Percentiles rank a stretch among this genome's conserved stretches.
Evolutionary conservation across 2,329 filamentous ascomycete genomes (phyloP).

Genomic region (Celoporthe dispersa): DNA sequence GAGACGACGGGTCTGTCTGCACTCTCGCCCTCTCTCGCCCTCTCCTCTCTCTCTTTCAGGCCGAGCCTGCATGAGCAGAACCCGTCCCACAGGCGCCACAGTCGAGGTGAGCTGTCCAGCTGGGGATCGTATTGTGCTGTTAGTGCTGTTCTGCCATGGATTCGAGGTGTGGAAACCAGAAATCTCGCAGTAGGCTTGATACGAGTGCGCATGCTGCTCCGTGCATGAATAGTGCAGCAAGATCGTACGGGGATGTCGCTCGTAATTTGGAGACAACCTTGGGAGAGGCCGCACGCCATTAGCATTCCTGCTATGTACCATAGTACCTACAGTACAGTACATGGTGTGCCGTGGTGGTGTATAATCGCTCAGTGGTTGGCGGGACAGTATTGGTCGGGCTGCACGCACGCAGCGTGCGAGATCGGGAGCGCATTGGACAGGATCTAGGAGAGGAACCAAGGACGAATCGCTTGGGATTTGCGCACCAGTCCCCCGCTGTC

Average conservation of each 20-base stretch:
- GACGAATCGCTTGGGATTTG: slow-evolving; percentile 25
- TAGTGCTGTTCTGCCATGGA: slow-evolving; percentile 6
- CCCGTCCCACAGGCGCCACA: slow-evolving; percentile 11
- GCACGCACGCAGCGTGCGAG: slow-evolving; percentile 24
- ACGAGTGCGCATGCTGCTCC: slow-evolving; percentile 27
- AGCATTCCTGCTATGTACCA: slow-evolving; percentile 8
- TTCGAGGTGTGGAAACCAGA: slow-evolving; percentile 20
- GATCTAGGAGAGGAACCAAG: slow-evolving; percentile 18
- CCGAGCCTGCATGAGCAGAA: background rate
- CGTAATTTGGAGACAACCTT: slow-evolving; percentile 30
- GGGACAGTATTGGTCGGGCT: slow-evolving; percentile 16
- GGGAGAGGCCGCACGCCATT: slow-evolving; percentile 13
- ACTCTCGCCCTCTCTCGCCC: background rate
- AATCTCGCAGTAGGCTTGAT: slow-evolving; percentile 22
- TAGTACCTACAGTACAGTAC: slow-evolving; percentile 10
- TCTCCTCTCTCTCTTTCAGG: background rate
- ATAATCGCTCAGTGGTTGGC: background rate
- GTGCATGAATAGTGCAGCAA: slow-evolving; percentile 30
- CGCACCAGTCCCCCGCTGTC: slow-evolving; percentile 11
- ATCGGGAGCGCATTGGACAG: slow-evolving; percentile 20
- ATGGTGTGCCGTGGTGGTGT: background rate
- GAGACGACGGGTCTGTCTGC: background rate
- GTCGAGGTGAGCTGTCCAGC: slow-evolving; percentile 14
- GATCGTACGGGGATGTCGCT: slow-evolving; percentile 29
- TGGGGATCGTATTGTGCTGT: slow-evolving; percentile 10